phyloP scores from a whole-genome alignment of 2,329 filamentous ascomycete genomes.

The Arthroderma sp. region DNA sequence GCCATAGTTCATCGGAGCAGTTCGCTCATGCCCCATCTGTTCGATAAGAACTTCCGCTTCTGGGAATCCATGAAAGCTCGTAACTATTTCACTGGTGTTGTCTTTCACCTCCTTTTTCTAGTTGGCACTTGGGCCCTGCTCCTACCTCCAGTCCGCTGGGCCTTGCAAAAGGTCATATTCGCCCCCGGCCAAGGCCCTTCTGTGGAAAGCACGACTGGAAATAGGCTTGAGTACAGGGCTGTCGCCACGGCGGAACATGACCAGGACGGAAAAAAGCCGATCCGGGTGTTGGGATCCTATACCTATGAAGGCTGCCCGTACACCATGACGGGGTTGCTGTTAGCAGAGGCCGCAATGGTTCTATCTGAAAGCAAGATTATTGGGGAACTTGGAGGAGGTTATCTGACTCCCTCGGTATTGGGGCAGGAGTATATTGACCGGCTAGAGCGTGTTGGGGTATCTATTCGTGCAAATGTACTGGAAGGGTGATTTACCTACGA shows the following conservation, averaged over 20 bases:
- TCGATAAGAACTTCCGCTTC: conserved; percentile 46
- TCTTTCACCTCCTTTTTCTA: conserved; percentile 37
- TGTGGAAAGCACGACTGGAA: conserved; percentile 28
- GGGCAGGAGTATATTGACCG: conserved; percentile 35
- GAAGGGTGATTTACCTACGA: conserved; percentile 9
- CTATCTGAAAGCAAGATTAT: conserved; percentile 29
- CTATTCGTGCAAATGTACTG: conserved; percentile 27
- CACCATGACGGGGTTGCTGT: conserved; percentile 28
- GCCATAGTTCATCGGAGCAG: conserved; percentile 48
- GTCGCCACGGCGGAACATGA: conserved; percentile 31
- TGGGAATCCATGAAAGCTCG: conserved; percentile 42
- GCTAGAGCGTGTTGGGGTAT: conserved; percentile 31
- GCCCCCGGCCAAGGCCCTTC: conserved; percentile 39
- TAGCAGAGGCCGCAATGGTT: conserved; percentile 34
- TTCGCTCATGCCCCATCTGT: conserved; percentile 43
- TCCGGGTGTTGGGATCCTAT: conserved; percentile 30
- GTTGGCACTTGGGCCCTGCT: conserved; percentile 35
- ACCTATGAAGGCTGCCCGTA: conserved; percentile 32
- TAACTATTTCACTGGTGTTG: conserved; percentile 34
- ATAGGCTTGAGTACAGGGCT: conserved; percentile 31
- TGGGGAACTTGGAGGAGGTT: conserved; percentile 30
- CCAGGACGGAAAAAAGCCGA: conserved; percentile 13
- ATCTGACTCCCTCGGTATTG: conserved; percentile 36
- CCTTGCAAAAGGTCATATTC: conserved; percentile 35
- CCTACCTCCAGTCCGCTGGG: conserved; percentile 40